These are phyloP conservation scores for Penicillium manginii DNA, from an alignment of 495 filamentous ascomycete species.

Conservation along the genomic window DNA sequence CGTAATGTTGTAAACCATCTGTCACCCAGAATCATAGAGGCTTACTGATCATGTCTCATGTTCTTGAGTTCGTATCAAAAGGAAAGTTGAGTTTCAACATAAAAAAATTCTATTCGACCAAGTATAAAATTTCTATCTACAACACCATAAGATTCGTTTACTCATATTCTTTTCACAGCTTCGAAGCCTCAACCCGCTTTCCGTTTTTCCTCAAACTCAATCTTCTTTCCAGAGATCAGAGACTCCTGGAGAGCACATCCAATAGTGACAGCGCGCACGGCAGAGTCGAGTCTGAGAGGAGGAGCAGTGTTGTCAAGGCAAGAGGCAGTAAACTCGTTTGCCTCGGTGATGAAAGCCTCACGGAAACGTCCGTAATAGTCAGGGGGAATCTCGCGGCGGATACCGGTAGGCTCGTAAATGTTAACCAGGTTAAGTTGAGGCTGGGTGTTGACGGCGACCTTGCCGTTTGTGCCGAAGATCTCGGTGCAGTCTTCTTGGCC, in stretches of 20 bases:
- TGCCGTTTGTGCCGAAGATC: conserved; percentile 60
- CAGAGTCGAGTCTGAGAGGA: conserved; percentile 46
- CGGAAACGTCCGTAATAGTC: conserved; percentile 61
- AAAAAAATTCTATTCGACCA: background rate
- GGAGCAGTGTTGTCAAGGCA: conserved; percentile 53
- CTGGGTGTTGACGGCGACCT: conserved; percentile 55
- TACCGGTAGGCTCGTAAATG: conserved; percentile 46
- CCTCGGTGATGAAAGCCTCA: conserved; percentile 60
- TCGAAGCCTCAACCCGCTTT: conserved; percentile 22
- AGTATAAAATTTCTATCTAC: background rate
- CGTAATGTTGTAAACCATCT: too few species aligned
- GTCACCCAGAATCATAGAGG: too few species aligned
- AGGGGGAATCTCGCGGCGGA: conserved; percentile 54
- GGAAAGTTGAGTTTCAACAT: background rate
- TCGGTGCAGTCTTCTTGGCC: conserved; percentile 62
- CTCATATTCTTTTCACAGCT: conserved; percentile 11
- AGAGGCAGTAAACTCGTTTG: conserved; percentile 57
- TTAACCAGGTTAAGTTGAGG: conserved; percentile 54
- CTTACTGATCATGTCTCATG: background rate
- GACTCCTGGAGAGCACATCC: conserved; percentile 42
- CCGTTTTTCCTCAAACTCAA: conserved; percentile 41
- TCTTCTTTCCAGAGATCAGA: conserved; percentile 39
- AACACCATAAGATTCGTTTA: background rate
- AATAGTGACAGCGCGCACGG: conserved; percentile 37
- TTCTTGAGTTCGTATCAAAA: background rate